Evolutionary conservation across 306 rosid genomes (phyloP).

Genomic region (Fragaria vesca): DNA sequence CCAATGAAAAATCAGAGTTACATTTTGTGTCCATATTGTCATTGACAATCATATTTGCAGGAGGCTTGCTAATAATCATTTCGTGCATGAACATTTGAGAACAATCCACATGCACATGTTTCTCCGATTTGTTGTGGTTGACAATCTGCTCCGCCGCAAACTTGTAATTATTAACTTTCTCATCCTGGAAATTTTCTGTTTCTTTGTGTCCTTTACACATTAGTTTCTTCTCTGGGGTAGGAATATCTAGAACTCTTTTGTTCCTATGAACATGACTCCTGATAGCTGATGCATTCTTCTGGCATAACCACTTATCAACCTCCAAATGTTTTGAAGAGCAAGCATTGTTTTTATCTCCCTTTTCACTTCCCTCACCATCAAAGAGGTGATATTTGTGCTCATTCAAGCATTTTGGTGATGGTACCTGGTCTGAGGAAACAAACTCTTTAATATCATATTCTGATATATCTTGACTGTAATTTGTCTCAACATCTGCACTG

Average conservation of each 20-base stretch:
- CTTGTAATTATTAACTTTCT: slow-evolving; percentile 2
- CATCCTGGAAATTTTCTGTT: background rate
- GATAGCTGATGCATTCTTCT: slow-evolving; percentile 19
- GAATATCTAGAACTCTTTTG: slow-evolving; percentile 27
- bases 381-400: slow-evolving; percentile 6
- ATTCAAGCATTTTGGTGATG: slow-evolving; percentile 16
- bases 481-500: slow-evolving; percentile 29
- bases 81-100: slow-evolving; percentile 11
- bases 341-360: slow-evolving; percentile 18
- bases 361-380: slow-evolving; percentile 18
- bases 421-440: slow-evolving; percentile 21
- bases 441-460: slow-evolving; percentile 26
- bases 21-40: slow-evolving; percentile 7
- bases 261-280: slow-evolving; percentile 17
- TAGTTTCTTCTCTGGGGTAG: slow-evolving; percentile 24
- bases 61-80: slow-evolving; percentile 7
- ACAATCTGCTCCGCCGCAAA: slow-evolving; percentile 6
- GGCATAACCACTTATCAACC: slow-evolving; percentile 35
- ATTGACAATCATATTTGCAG: slow-evolving; percentile 2
- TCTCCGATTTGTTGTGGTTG: slow-evolving; percentile 18
- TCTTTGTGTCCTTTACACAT: slow-evolving; percentile 15
- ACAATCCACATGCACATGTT: slow-evolving; percentile 10
- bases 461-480: slow-evolving; percentile 34
- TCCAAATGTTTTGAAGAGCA: slow-evolving; percentile 12
- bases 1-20: slow-evolving; percentile 9